Evolutionary conservation across 192 early-diverging fungal species (phyloP), one percentile per base, ranked within the genome.

Genomic region (Bifiguratus adelaidae): DNA sequence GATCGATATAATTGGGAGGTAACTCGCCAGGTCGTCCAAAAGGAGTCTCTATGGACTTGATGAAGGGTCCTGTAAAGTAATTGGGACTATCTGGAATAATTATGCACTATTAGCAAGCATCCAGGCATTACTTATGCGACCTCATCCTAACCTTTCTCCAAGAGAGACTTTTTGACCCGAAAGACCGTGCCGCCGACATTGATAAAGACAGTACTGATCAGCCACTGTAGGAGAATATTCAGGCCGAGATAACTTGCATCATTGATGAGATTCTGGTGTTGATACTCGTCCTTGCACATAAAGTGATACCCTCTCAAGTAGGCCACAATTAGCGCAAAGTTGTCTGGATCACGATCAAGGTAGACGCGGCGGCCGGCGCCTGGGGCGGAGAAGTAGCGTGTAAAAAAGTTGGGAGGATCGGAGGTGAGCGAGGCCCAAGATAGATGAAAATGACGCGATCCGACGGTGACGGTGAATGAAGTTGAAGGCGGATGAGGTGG

Each of bases 131-230:
- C 32, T 9, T n/a, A 33, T n/a, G 8, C 8, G 32, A 33, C 8
- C 8, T 33, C 27, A 25, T 2, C 2, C 5, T 73, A 56, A 41
- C 63, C 59, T 56, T 64, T 70, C 22, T 52, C 53, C 16, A 74
- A 52, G 3, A 74, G 47, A 20, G 66, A 61, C 30, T 61, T 61
- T 13, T 66, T 34, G 7, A 77, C 21, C 23, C 65, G 65, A 63
- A 77, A 77, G 11, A 67, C 32, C 20, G 61, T 65, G 9, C 75
- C 75, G 28, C 75, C 67, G 7, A 77, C 69, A 41, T 77, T 77
- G 12, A 77, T 29, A 51, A 55, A 62, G 19, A 63, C 55, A 12
- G 50, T 64, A 41, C 68, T 56, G 21, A 58, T 68, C 13, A 75
- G 46, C 12, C 36, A 38, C 23, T 60, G 48, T 6, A 53, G 47